phyloP scores from a whole-genome alignment of 306 rosid genomes.

The Prunus mongolica region DNA sequence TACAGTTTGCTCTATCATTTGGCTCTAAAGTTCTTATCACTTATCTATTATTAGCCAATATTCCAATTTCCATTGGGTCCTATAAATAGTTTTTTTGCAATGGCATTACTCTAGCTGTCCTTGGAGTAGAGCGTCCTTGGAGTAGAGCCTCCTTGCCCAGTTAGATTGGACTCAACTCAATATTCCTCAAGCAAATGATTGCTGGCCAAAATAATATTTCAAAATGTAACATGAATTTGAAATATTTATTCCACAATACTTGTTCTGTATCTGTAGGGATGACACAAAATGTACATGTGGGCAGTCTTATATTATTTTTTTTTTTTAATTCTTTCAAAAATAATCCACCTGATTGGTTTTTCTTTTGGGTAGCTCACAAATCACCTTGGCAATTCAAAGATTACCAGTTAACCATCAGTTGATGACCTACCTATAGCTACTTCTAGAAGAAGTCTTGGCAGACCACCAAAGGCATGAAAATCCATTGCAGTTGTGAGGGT shows the following conservation, averaged over 20 bases:
- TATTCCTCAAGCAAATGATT: not conserved
- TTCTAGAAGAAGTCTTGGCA: not conserved
- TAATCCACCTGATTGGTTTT: not conserved
- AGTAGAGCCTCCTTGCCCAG: constrained; percentile 30
- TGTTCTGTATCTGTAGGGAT: not conserved
- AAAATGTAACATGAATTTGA: not conserved
- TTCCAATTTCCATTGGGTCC: constrained; percentile 28
- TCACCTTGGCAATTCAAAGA: not conserved
- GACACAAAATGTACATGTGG: not conserved
- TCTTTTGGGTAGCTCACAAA: not conserved
- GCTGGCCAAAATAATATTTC: not conserved
- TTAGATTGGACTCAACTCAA: constrained; percentile 6
- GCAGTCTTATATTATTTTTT: not conserved
- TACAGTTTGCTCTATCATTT: constrained; percentile 7
- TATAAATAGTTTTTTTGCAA: not conserved
- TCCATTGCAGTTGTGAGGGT: not conserved
- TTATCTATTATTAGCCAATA: constrained; percentile 19
- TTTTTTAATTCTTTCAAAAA: not conserved
- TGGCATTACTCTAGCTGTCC: constrained; percentile 20
- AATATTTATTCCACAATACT: not conserved
- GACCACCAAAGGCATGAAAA: not conserved
- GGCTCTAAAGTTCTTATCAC: not conserved
- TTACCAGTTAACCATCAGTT: not conserved
- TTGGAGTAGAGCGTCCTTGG: constrained; percentile 26
- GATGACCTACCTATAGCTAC: not conserved